Evolutionary conservation across 176 grass and related monocot genomes (phyloP).

Genomic region (Phoenix roebelenii): DNA sequence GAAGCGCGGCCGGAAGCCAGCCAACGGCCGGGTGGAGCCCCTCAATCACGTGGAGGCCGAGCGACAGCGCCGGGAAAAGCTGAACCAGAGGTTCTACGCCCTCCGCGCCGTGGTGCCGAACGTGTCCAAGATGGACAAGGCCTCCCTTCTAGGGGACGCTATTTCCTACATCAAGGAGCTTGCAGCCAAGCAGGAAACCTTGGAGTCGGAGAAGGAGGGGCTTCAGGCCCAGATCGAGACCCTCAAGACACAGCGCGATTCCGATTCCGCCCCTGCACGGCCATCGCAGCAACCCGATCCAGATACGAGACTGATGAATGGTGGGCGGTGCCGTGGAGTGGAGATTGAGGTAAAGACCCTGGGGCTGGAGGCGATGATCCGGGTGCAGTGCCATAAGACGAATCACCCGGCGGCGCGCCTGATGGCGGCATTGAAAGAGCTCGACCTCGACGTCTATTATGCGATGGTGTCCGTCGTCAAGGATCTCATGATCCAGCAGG

Average conservation of each 20-base stretch:
- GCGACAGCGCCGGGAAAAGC: constrained; percentile 91
- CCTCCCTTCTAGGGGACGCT: constrained; percentile 84
- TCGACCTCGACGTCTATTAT: constrained; percentile 80
- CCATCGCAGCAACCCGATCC: background rate
- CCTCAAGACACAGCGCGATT: constrained; percentile 63
- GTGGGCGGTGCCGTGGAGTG: constrained; percentile 49
- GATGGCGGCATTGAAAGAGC: constrained; percentile 60
- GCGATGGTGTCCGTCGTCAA: constrained; percentile 76
- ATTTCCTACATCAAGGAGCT: constrained; percentile 97
- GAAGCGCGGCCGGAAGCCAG: constrained; percentile 90
- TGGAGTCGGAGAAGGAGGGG: constrained; percentile 59
- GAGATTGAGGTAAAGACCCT: constrained; percentile 91
- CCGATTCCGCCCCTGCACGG: constrained; percentile 34
- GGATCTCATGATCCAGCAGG: constrained; percentile 96
- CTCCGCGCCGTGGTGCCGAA: constrained; percentile 93
- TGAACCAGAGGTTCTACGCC: constrained; percentile 96
- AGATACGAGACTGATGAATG: constrained; percentile 15
- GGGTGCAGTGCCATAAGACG: constrained; percentile 76
- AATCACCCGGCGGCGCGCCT: constrained; percentile 74
- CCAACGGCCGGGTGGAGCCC: constrained; percentile 90
- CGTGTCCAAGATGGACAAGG: constrained; percentile 99
- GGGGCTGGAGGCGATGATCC: constrained; percentile 68
- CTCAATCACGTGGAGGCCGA: constrained; percentile 96
- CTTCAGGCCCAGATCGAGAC: constrained; percentile 53
- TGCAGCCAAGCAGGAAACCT: constrained; percentile 36